Conservation (phyloP, 208 protist genomes). For the Trypanosoma lewisi region DNA sequence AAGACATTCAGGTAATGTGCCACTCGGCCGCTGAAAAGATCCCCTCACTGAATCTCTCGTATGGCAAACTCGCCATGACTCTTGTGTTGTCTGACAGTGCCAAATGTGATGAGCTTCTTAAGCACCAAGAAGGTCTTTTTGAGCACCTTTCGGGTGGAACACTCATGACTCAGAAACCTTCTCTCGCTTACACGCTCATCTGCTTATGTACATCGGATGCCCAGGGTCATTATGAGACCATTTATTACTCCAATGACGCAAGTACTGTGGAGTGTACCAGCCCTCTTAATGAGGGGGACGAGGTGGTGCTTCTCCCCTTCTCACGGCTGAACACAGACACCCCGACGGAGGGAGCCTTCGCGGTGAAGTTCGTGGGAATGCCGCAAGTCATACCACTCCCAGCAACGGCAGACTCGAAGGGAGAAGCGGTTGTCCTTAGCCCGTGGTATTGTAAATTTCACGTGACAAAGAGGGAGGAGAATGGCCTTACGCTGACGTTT, state of each 20-base stretch:
- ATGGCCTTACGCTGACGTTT: constrained; percentile 49
- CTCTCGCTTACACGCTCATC: constrained; percentile 63
- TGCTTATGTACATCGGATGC: constrained; percentile 59
- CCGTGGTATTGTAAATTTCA: constrained; percentile 58
- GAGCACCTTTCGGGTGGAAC: constrained; percentile 38
- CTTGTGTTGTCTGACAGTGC: constrained; percentile 54
- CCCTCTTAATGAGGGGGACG: constrained; percentile 32
- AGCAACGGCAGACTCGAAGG: constrained; percentile 41
- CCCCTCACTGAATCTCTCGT: constrained; percentile 54
- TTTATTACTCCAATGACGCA: constrained; percentile 43
- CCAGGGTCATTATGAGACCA: constrained; percentile 51
- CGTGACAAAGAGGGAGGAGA: constrained; percentile 43
- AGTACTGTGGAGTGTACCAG: constrained; percentile 19
- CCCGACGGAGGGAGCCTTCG: constrained; percentile 24
- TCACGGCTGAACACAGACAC: constrained; percentile 35
- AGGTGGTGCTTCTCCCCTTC: constrained; percentile 49
- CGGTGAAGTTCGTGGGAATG: constrained; percentile 52
- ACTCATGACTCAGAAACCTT: constrained; percentile 38
- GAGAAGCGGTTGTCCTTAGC: constrained; percentile 56
- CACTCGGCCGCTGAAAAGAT: constrained; percentile 68
- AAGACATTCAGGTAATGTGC: constrained; percentile 72
- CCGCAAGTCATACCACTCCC: constrained; percentile 71
- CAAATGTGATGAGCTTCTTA: constrained; percentile 32
- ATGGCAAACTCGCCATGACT: constrained; percentile 72
- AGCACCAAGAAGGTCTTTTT: constrained; percentile 28